phyloP scores from a whole-genome alignment of 352 stramenopile species.

The Pythium phragmitis region DNA sequence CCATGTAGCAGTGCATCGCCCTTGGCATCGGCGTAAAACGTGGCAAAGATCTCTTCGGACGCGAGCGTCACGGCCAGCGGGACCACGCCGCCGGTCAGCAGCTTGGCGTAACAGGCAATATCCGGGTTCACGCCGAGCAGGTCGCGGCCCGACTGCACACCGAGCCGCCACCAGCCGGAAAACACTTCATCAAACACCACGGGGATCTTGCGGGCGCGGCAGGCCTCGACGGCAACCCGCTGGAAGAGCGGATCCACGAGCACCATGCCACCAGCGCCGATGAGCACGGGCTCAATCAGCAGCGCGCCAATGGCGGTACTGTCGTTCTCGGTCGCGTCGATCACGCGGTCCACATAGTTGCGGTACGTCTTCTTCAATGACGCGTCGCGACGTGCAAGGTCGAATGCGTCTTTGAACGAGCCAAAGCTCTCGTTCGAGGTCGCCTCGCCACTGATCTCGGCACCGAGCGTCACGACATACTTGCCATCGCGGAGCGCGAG shows the following conservation, averaged over 20 bases:
- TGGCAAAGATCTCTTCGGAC: conserved; percentile 86
- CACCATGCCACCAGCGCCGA: conserved; percentile 88
- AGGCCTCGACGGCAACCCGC: conserved; percentile 82
- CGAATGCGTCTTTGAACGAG: conserved; percentile 57
- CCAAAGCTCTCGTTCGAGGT: conserved; percentile 35
- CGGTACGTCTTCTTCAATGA: conserved; percentile 53
- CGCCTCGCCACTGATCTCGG: conserved; percentile 37
- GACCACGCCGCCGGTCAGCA: conserved; percentile 89
- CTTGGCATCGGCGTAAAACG: conserved; percentile 88
- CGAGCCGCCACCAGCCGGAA: conserved; percentile 89
- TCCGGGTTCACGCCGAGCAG: conserved; percentile 86
- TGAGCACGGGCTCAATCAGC: conserved; percentile 90
- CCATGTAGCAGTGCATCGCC: conserved; percentile 87
- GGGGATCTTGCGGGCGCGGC: conserved; percentile 70
- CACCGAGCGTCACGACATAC: conserved; percentile 56
- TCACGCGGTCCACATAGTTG: conserved; percentile 56
- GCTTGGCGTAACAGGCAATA: conserved; percentile 91
- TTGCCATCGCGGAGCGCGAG: conserved; percentile 58
- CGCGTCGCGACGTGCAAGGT: conserved; percentile 37
- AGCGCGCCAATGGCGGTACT: conserved; percentile 59
- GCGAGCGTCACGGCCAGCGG: conserved; percentile 86
- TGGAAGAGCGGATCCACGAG: conserved; percentile 93
- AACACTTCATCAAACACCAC: conserved; percentile 94
- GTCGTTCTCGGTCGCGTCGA: conserved; percentile 38
- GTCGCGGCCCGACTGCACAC: conserved; percentile 82